phyloP scores from a whole-genome alignment of 768 basidiomycete species.

The Phaeolepiota aurea region DNA sequence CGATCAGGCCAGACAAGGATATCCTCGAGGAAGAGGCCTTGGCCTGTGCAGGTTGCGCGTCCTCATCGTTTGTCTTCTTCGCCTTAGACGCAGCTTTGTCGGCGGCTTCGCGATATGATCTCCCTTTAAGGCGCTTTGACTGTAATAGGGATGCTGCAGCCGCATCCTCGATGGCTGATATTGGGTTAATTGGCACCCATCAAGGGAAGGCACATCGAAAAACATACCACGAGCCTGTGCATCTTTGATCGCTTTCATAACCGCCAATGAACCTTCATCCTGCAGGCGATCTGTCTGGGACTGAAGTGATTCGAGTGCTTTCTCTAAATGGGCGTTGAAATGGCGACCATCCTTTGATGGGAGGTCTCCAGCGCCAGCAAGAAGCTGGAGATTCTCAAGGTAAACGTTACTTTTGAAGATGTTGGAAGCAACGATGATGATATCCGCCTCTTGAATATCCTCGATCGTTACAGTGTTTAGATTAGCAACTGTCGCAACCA shows the following conservation, averaged over 20 bases:
- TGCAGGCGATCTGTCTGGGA: constrained; percentile 63
- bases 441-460: constrained; percentile 72
- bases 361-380: constrained; percentile 60
- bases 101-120: constrained; percentile 57
- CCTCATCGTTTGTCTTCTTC: constrained; percentile 2
- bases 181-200: no score
- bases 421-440: constrained; percentile 79
- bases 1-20: constrained; percentile 29
- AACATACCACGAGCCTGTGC: constrained; percentile 51
- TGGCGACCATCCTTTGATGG: constrained; percentile 80
- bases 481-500: constrained; percentile 60
- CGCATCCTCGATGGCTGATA: constrained; percentile 45
- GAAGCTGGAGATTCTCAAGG: constrained; percentile 62
- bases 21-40: constrained; percentile 11
- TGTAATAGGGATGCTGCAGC: constrained; percentile 32
- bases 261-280: constrained; percentile 53
- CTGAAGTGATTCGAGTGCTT: constrained; percentile 46
- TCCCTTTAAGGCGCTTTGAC: constrained; percentile 71
- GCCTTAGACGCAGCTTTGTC: constrained; percentile 22
- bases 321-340: constrained; percentile 77
- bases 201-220: constrained; percentile 2
- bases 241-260: constrained; percentile 56
- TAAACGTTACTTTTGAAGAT: constrained; percentile 78
- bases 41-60: constrained; percentile 3
- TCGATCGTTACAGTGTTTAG: constrained; percentile 69